Conservation (phyloP, 2,329 filamentous ascomycete species). For the Penicillium sp. region DNA sequence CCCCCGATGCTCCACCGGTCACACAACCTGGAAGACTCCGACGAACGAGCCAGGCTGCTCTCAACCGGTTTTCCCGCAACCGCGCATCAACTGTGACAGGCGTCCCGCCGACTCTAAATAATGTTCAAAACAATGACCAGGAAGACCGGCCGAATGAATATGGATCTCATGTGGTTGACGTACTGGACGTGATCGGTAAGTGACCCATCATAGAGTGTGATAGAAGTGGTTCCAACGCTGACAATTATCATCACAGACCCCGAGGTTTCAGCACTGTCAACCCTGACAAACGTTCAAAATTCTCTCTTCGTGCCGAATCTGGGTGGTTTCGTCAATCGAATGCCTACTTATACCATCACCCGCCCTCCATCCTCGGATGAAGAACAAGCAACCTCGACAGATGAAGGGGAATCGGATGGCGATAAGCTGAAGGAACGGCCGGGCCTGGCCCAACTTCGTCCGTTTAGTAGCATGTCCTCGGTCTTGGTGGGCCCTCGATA, state of each 20-base stretch:
- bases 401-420: slow-evolving; percentile 30
- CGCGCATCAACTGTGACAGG: slow-evolving; percentile 38
- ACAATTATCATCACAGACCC: slow-evolving; percentile 62
- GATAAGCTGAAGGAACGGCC: slow-evolving; percentile 31
- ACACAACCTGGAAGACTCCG: slow-evolving; percentile 30
- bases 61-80: slow-evolving; percentile 37
- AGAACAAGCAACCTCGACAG: slow-evolving; percentile 31
- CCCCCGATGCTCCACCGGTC: slow-evolving; percentile 18
- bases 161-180: slow-evolving; percentile 65
- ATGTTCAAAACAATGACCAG: slow-evolving; percentile 5
- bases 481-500: slow-evolving; percentile 72
- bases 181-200: slow-evolving; percentile 71
- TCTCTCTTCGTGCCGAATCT: slow-evolving; percentile 84
- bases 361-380: slow-evolving; percentile 48
- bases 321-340: slow-evolving; percentile 74
- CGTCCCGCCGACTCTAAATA: slow-evolving; percentile 16
- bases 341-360: slow-evolving; percentile 76
- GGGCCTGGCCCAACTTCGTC: slow-evolving; percentile 30
- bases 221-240: slow-evolving; percentile 22
- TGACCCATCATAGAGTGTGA: slow-evolving; percentile 10
- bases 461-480: slow-evolving; percentile 67
- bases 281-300: slow-evolving; percentile 87
- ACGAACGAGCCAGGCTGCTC: slow-evolving; percentile 37
- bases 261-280: slow-evolving; percentile 80
- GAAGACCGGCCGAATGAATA: slow-evolving; percentile 52